Percentiles rank a stretch among this genome's conserved stretches.
Conservation (phyloP, 108 stramenopile species). For the Hondaea fermentalgiana region DNA sequence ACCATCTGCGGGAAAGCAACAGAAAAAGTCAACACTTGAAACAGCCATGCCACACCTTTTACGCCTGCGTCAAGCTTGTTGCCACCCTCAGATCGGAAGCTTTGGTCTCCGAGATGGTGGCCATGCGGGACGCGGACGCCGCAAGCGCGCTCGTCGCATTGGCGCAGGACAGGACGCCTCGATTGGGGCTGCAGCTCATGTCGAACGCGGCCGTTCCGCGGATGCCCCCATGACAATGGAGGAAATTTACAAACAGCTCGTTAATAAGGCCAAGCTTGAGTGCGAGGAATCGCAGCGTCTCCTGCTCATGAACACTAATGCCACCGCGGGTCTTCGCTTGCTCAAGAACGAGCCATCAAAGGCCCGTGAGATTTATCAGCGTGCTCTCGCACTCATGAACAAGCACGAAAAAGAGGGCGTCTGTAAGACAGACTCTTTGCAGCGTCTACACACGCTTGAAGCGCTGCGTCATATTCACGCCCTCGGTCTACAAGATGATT, state of each 20-base stretch:
- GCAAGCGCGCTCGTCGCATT: not conserved
- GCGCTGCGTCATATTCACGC: not conserved
- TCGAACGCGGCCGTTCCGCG: not conserved
- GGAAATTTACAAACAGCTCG: not conserved
- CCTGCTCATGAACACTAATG: not conserved
- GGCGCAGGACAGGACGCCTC: not conserved
- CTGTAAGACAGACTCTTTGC: conserved; percentile 11
- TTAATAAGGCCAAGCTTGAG: not conserved
- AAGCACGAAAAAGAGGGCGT: not conserved
- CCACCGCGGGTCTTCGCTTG: not conserved
- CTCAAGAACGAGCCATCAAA: not conserved
- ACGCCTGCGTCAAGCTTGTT: not conserved
- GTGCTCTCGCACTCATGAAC: not conserved
- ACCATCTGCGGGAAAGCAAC: too few relatives aligned
- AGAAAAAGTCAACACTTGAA: not conserved
- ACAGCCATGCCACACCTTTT: not conserved
- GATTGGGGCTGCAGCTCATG: not conserved
- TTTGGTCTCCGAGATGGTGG: not conserved
- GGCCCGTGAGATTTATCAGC: not conserved
- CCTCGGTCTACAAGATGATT: not conserved
- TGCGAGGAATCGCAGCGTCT: not conserved
- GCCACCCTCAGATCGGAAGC: not conserved
- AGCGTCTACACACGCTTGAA: not conserved
- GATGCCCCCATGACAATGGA: conserved; percentile 4
- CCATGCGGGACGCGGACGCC: not conserved